Percentiles rank a stretch among this genome's conserved stretches.
These are phyloP conservation scores for Aciculosporium take DNA, from an alignment of 2,329 filamentous ascomycete genomes.

Conservation along the genomic window DNA sequence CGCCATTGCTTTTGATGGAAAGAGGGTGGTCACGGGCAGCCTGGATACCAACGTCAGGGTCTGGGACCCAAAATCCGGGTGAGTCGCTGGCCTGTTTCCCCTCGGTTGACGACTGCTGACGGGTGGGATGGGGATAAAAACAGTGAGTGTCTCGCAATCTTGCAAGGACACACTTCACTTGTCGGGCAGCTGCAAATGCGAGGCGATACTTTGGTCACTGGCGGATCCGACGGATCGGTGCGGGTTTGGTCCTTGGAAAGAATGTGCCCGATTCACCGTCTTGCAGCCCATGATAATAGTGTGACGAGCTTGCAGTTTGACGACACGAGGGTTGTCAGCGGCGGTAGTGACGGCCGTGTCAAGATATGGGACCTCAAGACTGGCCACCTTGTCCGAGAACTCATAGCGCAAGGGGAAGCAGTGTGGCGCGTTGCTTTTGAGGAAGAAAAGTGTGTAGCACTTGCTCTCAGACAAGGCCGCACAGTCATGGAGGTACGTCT, in stretches of 20 bases:
- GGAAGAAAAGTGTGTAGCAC: slow-evolving; percentile 93
- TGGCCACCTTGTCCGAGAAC: slow-evolving; percentile 76
- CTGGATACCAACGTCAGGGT: slow-evolving; percentile 93
- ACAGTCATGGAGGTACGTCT: slow-evolving; percentile 90
- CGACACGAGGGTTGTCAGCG: slow-evolving; percentile 85
- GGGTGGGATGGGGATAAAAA: not conserved
- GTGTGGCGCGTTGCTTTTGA: slow-evolving; percentile 98
- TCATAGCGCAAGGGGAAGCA: slow-evolving; percentile 81
- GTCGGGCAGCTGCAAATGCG: slow-evolving; percentile 95
- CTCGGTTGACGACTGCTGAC: not conserved
- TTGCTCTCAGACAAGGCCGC: slow-evolving; percentile 70
- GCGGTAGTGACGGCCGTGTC: slow-evolving; percentile 91
- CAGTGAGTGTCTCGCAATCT: slow-evolving; percentile 69
- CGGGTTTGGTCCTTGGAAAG: slow-evolving; percentile 88
- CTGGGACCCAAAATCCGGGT: slow-evolving; percentile 86
- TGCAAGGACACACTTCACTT: slow-evolving; percentile 92
- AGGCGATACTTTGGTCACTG: slow-evolving; percentile 85
- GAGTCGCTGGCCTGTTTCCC: slow-evolving; percentile 18
- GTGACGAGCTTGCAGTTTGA: slow-evolving; percentile 97
- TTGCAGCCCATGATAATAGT: slow-evolving; percentile 95
- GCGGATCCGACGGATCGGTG: slow-evolving; percentile 90
- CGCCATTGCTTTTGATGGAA: slow-evolving; percentile 92
- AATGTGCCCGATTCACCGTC: slow-evolving; percentile 81
- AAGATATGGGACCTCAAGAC: slow-evolving; percentile 97
- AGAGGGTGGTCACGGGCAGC: slow-evolving; percentile 85